These are phyloP conservation scores for Dillenia turbinata DNA, from an alignment of 164 flowering plant species.

Conservation along the genomic window DNA sequence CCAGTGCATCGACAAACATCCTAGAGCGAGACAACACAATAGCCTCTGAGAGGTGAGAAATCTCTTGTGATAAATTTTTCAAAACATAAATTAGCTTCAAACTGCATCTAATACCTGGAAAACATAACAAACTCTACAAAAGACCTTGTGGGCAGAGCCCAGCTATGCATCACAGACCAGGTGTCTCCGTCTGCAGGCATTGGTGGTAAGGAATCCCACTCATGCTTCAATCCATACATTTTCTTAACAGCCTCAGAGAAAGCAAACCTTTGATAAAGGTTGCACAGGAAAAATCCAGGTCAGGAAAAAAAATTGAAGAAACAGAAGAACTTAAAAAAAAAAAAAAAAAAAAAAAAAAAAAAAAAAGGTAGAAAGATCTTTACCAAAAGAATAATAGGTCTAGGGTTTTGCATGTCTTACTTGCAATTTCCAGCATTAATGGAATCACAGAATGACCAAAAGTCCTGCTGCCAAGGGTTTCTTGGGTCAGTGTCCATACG, in stretches of 20 bases:
- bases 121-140: constrained; percentile 96
- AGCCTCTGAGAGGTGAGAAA: too few relatives aligned
- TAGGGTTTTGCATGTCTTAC: constrained; percentile 30
- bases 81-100: too few relatives aligned
- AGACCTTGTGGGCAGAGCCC: constrained; percentile 91
- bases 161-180: constrained; percentile 92
- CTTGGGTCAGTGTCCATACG: constrained; percentile 81
- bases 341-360: too few relatives aligned
- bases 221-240: constrained; percentile 67
- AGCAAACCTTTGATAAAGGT: constrained; percentile 49
- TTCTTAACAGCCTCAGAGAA: constrained; percentile 69
- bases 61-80: too few relatives aligned
- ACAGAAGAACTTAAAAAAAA: neutral
- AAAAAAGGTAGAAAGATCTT: neutral
- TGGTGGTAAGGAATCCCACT: constrained; percentile 63
- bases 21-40: constrained; percentile 29
- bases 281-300: neutral
- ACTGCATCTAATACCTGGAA: constrained; percentile 52
- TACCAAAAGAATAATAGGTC: neutral
- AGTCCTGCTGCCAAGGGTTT: constrained; percentile 59
- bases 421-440: constrained; percentile 96
- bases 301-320: neutral
- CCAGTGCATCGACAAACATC: constrained; percentile 95
- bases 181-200: constrained; percentile 85
- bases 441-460: constrained; percentile 97